Evolutionary conservation across 495 filamentous ascomycete genomes (phyloP).

Genomic region (Podospora didyma): DNA sequence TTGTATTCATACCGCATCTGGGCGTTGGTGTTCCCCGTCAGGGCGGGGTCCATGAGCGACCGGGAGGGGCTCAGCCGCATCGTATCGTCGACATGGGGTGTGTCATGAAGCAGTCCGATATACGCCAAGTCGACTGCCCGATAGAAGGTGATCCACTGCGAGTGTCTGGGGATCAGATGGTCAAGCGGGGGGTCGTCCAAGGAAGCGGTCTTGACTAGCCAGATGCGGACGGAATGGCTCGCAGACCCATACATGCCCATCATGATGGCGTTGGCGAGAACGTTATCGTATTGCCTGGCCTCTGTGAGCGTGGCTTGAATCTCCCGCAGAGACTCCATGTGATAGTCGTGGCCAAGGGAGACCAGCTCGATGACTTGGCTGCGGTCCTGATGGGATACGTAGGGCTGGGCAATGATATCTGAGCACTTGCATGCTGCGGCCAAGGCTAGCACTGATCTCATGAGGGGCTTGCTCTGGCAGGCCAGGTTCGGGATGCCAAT

Average conservation of each 20-base stretch:
- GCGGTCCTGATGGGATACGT: conserved; percentile 14
- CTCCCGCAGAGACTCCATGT: conserved; percentile 30
- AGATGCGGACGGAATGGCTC: conserved; percentile 35
- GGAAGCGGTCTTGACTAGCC: conserved; percentile 29
- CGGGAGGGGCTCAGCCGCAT: not conserved
- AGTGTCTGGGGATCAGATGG: conserved; percentile 29
- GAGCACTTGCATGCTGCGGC: conserved; percentile 38
- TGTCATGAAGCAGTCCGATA: conserved; percentile 28
- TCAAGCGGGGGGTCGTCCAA: conserved; percentile 9
- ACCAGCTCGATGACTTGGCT: conserved; percentile 27
- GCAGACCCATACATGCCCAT: conserved; percentile 44
- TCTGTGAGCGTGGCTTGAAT: conserved; percentile 27
- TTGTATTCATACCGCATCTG: conserved; percentile 7
- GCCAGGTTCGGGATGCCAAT: conserved; percentile 41
- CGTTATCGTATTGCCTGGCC: conserved; percentile 26
- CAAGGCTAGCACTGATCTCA: conserved; percentile 39
- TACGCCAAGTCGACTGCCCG: conserved; percentile 38
- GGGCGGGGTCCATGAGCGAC: not conserved
- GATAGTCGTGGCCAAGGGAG: conserved; percentile 28
- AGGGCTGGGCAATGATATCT: conserved; percentile 30
- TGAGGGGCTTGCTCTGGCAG: conserved; percentile 34
- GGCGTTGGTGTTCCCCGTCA: not conserved
- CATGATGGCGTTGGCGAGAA: conserved; percentile 42
- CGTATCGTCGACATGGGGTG: not conserved
- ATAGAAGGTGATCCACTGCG: conserved; percentile 40